Conservation (phyloP, 1,284 basidiomycete genomes). For the Ustilago cynodontis region DNA sequence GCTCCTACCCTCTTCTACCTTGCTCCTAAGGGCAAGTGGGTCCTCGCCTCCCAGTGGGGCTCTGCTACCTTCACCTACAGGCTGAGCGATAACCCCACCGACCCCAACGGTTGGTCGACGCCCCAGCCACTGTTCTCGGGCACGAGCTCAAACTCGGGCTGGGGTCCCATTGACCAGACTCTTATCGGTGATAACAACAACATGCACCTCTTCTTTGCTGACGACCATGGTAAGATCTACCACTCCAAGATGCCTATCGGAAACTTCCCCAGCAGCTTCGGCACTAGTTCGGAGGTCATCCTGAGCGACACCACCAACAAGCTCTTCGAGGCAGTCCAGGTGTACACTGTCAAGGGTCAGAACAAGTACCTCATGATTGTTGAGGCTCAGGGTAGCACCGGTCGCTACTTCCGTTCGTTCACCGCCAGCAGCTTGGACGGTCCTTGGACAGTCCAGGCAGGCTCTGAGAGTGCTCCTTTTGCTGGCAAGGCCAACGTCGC, state of each 20-base stretch:
- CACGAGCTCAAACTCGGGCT: conserved; percentile 5
- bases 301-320: conserved; percentile 23
- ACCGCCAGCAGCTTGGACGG: conserved; percentile 29
- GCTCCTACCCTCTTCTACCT: conserved; percentile 37
- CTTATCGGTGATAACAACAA: conserved; percentile 27
- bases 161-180: conserved; percentile 38
- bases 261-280: conserved; percentile 27
- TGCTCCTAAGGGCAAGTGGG: conserved; percentile 18
- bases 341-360: conserved; percentile 34
- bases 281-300: conserved; percentile 20
- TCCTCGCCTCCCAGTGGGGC: conserved; percentile 36
- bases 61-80: conserved; percentile 14
- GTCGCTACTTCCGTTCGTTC: conserved; percentile 42
- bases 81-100: conserved; percentile 26
- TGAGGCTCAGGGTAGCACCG: conserved; percentile 24
- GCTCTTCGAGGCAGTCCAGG: conserved; percentile 39
- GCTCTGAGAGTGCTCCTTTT: conserved; percentile 35
- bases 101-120: conserved; percentile 28
- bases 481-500: conserved; percentile 40
- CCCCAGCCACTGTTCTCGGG: conserved; percentile 25
- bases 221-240: conserved; percentile 44
- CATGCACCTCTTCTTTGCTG: conserved; percentile 39
- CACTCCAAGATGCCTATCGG: conserved; percentile 32
- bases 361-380: conserved; percentile 46
- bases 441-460: conserved; percentile 29